Evolutionary conservation across 2,329 filamentous ascomycete genomes (phyloP).

Genomic region (Alternaria hordeiaustralica): DNA sequence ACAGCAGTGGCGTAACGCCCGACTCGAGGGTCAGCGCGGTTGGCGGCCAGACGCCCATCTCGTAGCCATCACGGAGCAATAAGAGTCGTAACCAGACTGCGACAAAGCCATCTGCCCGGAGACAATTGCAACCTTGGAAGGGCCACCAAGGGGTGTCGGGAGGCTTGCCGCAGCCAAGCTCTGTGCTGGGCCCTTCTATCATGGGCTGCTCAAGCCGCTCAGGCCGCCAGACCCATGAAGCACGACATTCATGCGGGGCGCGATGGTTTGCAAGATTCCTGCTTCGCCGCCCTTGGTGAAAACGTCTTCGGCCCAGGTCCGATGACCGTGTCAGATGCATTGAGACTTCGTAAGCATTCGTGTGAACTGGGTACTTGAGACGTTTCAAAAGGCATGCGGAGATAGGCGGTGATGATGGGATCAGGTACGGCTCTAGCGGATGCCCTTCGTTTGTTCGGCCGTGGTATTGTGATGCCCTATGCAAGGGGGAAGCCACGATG

Average conservation of each 20-base stretch:
- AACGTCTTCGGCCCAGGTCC: neutral
- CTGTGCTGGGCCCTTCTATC: neutral
- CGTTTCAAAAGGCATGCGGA: neutral
- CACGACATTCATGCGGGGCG: neutral
- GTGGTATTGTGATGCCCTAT: conserved; percentile 1
- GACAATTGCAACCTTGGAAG: conserved; percentile 3
- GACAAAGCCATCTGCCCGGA: neutral
- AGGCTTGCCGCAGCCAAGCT: conserved; percentile 4
- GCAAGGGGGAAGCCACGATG: conserved; percentile 8
- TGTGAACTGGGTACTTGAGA: neutral
- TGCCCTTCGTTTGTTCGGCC: neutral
- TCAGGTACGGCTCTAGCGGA: neutral
- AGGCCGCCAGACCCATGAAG: neutral
- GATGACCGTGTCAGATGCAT: neutral
- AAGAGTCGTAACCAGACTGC: neutral
- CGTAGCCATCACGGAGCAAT: neutral
- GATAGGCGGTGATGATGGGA: neutral
- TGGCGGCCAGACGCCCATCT: neutral
- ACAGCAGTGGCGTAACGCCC: neutral
- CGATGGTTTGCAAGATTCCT: neutral
- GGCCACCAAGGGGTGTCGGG: conserved; percentile 4
- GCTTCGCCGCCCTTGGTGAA: neutral
- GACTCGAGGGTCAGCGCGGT: neutral
- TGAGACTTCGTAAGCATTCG: neutral
- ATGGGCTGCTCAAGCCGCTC: neutral